Evolutionary conservation across 441 rosid genomes (phyloP).

Genomic region (Syzygium syzygioides): DNA sequence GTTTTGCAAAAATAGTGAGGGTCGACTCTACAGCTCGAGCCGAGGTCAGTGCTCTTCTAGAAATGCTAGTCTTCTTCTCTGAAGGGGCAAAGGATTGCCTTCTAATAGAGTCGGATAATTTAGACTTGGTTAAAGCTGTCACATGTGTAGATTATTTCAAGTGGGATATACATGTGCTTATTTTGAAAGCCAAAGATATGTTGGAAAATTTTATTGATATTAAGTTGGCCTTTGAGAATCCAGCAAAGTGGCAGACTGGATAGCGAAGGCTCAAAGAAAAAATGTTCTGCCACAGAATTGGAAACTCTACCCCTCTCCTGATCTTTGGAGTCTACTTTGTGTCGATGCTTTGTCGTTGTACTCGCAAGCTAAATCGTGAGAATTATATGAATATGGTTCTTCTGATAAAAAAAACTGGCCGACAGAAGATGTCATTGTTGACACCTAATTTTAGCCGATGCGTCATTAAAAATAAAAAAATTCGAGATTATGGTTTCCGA

Average conservation of each 20-base stretch:
- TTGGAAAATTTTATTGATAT: neutral
- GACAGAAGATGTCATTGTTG: neutral
- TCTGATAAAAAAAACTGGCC: neutral
- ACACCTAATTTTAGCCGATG: no score
- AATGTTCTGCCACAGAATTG: neutral
- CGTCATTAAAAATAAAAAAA: no score
- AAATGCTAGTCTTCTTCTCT: neutral
- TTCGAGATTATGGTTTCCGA: no score
- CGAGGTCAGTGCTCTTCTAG: neutral
- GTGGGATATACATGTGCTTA: neutral
- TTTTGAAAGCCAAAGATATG: neutral
- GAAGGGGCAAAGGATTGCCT: neutral
- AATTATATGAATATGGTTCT: neutral
- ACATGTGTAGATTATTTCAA: neutral
- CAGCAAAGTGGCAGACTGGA: neutral
- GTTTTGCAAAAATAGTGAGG: neutral
- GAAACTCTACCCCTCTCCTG: neutral
- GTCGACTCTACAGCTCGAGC: neutral
- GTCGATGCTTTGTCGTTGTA: neutral
- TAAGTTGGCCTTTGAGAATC: neutral
- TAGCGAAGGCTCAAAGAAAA: neutral
- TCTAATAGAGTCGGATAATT: neutral
- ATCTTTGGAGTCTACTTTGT: neutral
- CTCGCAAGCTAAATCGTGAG: neutral
- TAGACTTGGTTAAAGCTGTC: neutral